Base-by-base conservation (phyloP, 78 protist genomes). In the Monocercomonoides exilis region DNA sequence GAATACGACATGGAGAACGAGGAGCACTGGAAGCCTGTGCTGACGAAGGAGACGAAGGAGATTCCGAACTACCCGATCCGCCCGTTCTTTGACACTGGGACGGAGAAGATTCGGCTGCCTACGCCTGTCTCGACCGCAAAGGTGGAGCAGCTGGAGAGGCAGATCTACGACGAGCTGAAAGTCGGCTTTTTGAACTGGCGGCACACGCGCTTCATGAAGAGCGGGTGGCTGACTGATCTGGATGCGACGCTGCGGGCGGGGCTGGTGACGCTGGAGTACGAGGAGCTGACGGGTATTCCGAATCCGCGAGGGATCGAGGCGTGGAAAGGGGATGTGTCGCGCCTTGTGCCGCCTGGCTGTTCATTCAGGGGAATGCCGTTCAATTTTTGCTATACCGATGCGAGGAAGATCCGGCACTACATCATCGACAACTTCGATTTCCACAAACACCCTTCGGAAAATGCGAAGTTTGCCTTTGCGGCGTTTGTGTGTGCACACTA, bases 321-420 rank as follows among this genome's bases (percentile, higher is more conserved):
- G 82, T 79, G 82, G 82, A 4, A 79, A 29, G 82, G 42, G 5
- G 82, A 79, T 41, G 36, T 79, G 45, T 33, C 43, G 43, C 82
- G 4, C 45, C 6, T 4, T 29, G 6, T 6, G 11, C 4, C 42
- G 42, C 42, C 4, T 21, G 21, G 21, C 42, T 33, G n/a, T 32
- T 41, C n/a, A 33, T 79, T 79, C 11, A 32, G 4, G 45, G 82
- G 82, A 21, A 41, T 79, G 42, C 82, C 82, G 42, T 5, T 79
- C 43, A 5, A 21, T 41, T 79, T 79, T 41, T 79, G 82, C 82
- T 79, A 79, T 41, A 79, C 82, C 11, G 82, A 79, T 29, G 45
- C 82, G 11, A 6, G 11, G 43, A 33, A 4, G 42, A 79, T 79
- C 82, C 82, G 82, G 5, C 4, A 79, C 45, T 79, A 21, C 43